These are phyloP conservation scores for Agaricus subrufescens DNA, from an alignment of 768 basidiomycete species.

Conservation along the genomic window DNA sequence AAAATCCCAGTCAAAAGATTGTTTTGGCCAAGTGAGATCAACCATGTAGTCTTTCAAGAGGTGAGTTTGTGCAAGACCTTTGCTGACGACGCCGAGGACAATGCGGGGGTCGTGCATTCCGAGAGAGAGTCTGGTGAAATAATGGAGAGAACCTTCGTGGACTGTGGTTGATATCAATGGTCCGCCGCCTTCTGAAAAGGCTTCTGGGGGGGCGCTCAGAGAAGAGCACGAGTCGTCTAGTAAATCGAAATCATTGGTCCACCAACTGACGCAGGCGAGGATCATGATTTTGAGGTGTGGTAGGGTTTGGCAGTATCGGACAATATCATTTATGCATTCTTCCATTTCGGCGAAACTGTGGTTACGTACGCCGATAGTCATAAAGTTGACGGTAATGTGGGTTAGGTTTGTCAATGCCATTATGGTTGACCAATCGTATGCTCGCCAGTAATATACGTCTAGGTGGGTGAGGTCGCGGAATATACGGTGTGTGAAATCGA, in stretches of 20 bases:
- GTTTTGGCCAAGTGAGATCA: not conserved
- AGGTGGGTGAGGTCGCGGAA: constrained; percentile 8
- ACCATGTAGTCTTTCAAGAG: constrained; percentile 4
- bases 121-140: not conserved
- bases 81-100: constrained; percentile 1
- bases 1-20: constrained; percentile 7
- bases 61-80: not conserved
- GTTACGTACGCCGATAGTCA: not conserved
- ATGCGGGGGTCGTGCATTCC: constrained; percentile 5
- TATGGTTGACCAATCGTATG: constrained; percentile 6
- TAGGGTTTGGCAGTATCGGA: not conserved
- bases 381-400: constrained; percentile 1
- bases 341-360: not conserved
- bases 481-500: not conserved
- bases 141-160: constrained; percentile 2
- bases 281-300: not conserved
- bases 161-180: not conserved
- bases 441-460: constrained; percentile 1
- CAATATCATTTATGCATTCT: not conserved
- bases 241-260: constrained; percentile 1
- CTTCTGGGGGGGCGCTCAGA: not conserved
- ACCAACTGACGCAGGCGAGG: not conserved
- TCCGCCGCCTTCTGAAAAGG: not conserved
- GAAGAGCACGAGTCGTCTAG: not conserved
- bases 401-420: not conserved